Evolutionary conservation across 2,329 filamentous ascomycete species (phyloP), one percentile per base, ranked within the genome.

Genomic region (Cercospora citrullina): DNA sequence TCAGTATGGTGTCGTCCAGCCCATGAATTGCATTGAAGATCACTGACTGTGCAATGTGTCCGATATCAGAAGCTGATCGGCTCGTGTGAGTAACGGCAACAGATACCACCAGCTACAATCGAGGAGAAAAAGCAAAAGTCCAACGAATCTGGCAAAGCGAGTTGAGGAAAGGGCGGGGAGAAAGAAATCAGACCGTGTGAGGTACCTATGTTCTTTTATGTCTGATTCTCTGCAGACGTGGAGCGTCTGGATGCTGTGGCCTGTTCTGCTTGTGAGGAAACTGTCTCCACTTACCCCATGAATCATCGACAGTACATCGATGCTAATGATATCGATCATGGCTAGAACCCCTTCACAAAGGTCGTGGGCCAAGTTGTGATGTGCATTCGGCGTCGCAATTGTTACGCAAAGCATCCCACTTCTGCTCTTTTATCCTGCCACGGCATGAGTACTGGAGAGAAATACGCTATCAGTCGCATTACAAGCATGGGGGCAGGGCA

Each of bases 201-300:
- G 21, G 16, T 5, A 51, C 45, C 18, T 6, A 51, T 26, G 45
- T 51, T 3, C 9, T 26, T 51, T 23, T 23, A 51, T 51, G 16
- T 26, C 21, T 14, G 8, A 23, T 23, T 23, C 45, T 23, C 10
- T 23, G 18, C 45, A 23, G 9, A 21, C 21, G 45, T 51, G 45
- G 45, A 51, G 45, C 18, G 12, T 51, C 45, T 48, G 18, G 21
- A 51, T 70, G 70, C 61, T 61, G 70, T 72, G 70, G 66, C 70
- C 68, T 64, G 42, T 28, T 61, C 42, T n/a, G n/a, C 23, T 55
- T 33, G 60, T 55, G 60, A 63, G 42, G n/a, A 36, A 21, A 23
- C 14, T 23, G 60, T 36, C 60, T 63, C 60, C 60, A 63, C 60
- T 28, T 16, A 5, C 42, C 16, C 60, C 30, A 63, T 33, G 28